Conservation (phyloP, 2,329 filamentous ascomycete genomes). For the Exophiala sp. region DNA sequence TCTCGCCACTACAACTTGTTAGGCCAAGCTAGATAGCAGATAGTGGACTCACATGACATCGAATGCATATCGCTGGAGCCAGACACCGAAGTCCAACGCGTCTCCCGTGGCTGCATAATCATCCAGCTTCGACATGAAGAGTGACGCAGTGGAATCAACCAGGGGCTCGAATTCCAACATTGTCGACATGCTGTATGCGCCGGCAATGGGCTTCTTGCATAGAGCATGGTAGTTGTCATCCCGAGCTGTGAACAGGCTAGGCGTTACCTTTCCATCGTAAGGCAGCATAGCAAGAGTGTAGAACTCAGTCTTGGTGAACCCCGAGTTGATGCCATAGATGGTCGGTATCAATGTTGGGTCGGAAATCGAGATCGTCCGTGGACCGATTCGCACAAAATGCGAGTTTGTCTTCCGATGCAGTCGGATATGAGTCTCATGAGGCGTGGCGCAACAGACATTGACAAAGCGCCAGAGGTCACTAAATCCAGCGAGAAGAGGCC, state of each 20-base stretch:
- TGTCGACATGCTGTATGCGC: constrained; percentile 50
- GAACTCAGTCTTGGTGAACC: constrained; percentile 61
- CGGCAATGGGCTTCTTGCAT: constrained; percentile 67
- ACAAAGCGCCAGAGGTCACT: constrained; percentile 70
- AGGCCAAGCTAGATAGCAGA: not conserved
- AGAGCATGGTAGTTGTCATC: constrained; percentile 67
- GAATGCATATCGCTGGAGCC: constrained; percentile 22
- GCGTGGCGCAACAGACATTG: constrained; percentile 58
- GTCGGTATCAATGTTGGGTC: constrained; percentile 65
- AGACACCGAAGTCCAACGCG: constrained; percentile 14
- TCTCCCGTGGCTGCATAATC: constrained; percentile 39
- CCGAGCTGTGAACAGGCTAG: constrained; percentile 58
- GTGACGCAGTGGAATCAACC: constrained; percentile 65
- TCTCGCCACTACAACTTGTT: constrained; percentile 28
- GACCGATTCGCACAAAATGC: constrained; percentile 66
- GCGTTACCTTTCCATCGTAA: constrained; percentile 28
- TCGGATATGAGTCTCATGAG: constrained; percentile 61
- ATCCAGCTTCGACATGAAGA: constrained; percentile 61
- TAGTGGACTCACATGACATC: constrained; percentile 20
- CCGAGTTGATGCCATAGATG: constrained; percentile 78
- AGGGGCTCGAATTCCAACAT: constrained; percentile 54
- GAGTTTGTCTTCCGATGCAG: constrained; percentile 65
- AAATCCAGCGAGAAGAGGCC: constrained; percentile 60
- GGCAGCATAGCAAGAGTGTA: constrained; percentile 20
- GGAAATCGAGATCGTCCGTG: constrained; percentile 66